A percentile compares a stretch with the other conserved stretches of the same genome.
phyloP scores from a whole-genome alignment of 148 eudicot species.

The Limonium bicolor region DNA sequence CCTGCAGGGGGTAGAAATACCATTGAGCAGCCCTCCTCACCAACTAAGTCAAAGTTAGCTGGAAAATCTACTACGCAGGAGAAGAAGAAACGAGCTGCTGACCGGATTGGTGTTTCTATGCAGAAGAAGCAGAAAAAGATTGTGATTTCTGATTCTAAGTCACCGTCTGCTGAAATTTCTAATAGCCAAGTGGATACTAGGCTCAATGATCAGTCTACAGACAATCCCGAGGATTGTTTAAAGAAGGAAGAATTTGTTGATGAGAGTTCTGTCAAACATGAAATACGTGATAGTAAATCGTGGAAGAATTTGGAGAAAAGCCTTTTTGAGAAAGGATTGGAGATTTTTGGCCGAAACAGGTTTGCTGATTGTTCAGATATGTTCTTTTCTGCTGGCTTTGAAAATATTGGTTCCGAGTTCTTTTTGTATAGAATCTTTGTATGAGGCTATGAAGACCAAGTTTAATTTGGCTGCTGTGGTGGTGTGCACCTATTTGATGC shows the following conservation, averaged over 20 bases:
- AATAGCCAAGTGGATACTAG: slow-evolving; percentile 19
- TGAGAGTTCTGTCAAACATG: slow-evolving; percentile 50
- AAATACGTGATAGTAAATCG: slow-evolving; percentile 25
- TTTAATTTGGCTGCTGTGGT: too few relatives aligned
- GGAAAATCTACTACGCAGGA: slow-evolving; percentile 33
- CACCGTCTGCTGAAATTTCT: slow-evolving; percentile 22
- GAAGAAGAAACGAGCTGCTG: slow-evolving; percentile 65
- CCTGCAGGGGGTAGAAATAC: slow-evolving; percentile 25
- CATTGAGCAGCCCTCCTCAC: slow-evolving; percentile 15
- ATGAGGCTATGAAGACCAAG: too few relatives aligned
- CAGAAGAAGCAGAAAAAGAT: slow-evolving; percentile 68
- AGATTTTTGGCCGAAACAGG: slow-evolving; percentile 96
- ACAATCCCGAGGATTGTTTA: slow-evolving; percentile 23
- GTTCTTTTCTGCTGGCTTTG: too few relatives aligned
- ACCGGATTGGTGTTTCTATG: slow-evolving; percentile 38
- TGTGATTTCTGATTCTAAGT: slow-evolving; percentile 43
- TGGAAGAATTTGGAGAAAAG: slow-evolving; percentile 90
- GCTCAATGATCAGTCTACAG: slow-evolving; percentile 12
- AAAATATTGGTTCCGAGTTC: too few relatives aligned
- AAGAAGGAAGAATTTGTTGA: slow-evolving; percentile 57
- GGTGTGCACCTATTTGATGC: too few relatives aligned
- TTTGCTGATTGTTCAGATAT: slow-evolving; percentile 19
- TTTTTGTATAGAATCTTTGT: too few relatives aligned
- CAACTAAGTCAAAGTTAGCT: slow-evolving; percentile 22
- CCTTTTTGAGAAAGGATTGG: slow-evolving; percentile 81